These are phyloP conservation scores for Pseudozyma sp. DNA, from an alignment of 1,284 basidiomycete genomes.

Conservation along the genomic window DNA sequence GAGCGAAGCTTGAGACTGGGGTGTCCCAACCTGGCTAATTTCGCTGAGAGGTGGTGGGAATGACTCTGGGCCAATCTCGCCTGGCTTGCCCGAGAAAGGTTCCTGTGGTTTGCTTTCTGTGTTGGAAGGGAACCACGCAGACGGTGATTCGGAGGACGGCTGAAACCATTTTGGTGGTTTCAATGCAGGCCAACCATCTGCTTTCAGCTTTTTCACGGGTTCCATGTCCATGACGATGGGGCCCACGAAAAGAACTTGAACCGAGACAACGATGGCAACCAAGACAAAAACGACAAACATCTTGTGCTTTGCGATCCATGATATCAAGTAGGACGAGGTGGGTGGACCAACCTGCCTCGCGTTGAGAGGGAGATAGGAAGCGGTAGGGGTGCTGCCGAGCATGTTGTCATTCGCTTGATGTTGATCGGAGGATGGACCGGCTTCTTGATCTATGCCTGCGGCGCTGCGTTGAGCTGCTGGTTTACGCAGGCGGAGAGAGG, in stretches of 20 bases:
- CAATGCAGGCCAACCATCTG: conserved; percentile 21
- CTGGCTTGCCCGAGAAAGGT: not conserved
- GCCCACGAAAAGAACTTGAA: conserved; percentile 37
- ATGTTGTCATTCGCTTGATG: conserved; percentile 15
- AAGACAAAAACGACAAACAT: conserved; percentile 36
- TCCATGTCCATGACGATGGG: conserved; percentile 44
- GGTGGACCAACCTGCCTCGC: conserved; percentile 22
- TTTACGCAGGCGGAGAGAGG: conserved; percentile 30
- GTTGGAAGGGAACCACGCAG: conserved; percentile 28
- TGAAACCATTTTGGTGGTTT: conserved; percentile 33
- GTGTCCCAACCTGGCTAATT: conserved; percentile 4
- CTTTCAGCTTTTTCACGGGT: conserved; percentile 36
- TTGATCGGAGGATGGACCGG: not conserved
- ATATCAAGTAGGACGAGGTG: conserved; percentile 34
- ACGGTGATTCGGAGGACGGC: conserved; percentile 18
- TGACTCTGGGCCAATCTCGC: conserved; percentile 24
- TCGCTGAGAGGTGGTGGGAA: conserved; percentile 34
- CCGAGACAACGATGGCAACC: conserved; percentile 36
- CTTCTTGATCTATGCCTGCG: not conserved
- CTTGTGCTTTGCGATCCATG: conserved; percentile 53
- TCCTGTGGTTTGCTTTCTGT: not conserved
- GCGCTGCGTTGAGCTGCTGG: not conserved
- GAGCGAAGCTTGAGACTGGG: conserved; percentile 19
- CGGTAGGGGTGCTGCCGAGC: conserved; percentile 34
- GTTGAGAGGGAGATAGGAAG: conserved; percentile 48